These are phyloP conservation scores for Pythium biforme DNA, from an alignment of 352 stramenopile species.

Conservation along the genomic window DNA sequence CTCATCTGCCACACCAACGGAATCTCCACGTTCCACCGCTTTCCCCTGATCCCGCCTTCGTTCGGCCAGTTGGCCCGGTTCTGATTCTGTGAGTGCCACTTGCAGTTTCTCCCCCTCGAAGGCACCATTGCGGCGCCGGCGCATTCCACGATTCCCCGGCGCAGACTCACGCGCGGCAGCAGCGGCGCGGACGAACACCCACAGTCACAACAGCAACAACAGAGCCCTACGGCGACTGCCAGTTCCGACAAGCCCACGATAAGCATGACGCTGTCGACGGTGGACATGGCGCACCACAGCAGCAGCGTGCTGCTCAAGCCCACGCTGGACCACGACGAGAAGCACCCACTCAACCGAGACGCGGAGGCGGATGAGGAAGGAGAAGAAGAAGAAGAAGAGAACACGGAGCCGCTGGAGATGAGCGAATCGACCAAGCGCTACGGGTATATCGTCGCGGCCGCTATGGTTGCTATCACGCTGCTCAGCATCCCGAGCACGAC, in stretches of 20 bases:
- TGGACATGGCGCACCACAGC: neutral
- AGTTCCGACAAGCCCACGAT: neutral
- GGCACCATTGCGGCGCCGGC: constrained; percentile 5
- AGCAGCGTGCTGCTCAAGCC: constrained; percentile 2
- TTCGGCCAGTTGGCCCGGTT: too few species aligned
- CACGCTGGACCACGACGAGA: constrained; percentile 2
- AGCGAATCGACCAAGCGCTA: constrained; percentile 26
- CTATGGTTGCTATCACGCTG: constrained; percentile 62
- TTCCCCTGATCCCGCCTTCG: neutral
- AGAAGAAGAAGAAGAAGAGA: constrained; percentile 17
- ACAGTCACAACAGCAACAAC: neutral
- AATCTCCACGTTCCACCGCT: neutral
- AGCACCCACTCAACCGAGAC: constrained; percentile 4
- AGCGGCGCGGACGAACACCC: neutral
- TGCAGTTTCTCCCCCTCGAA: neutral
- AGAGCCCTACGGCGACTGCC: neutral
- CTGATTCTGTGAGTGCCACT: too few species aligned
- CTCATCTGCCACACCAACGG: neutral
- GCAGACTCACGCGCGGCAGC: neutral
- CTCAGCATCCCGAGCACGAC: constrained; percentile 51
- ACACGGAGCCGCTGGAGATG: constrained; percentile 25
- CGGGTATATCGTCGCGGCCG: constrained; percentile 48
- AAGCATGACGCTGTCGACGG: neutral
- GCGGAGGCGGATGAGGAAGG: constrained; percentile 9
- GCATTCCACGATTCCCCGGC: constrained; percentile 5